Conservation (phyloP, 78 protist species). For the Emiliania huxleyi region DNA sequence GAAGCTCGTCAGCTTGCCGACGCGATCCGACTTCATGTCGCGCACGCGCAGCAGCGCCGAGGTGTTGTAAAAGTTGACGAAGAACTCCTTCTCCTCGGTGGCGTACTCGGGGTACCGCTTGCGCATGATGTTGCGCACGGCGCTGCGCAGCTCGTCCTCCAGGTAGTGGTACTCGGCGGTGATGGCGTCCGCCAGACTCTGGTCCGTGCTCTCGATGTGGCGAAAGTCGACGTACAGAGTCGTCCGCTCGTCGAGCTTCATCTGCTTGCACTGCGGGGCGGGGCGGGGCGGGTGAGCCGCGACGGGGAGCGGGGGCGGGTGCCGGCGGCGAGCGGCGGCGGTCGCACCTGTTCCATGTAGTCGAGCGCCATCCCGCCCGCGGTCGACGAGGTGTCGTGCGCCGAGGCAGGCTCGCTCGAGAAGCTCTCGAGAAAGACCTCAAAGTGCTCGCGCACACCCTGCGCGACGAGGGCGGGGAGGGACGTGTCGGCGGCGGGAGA, state of each 20-base stretch:
- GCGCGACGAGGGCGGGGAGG: no score
- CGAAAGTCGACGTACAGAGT: constrained; percentile 30
- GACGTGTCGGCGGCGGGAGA: no score
- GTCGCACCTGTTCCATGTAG: background rate
- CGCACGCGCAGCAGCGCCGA: background rate
- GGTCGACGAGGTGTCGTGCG: background rate
- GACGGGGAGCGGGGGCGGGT: background rate
- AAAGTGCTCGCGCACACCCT: background rate
- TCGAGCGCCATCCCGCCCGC: background rate
- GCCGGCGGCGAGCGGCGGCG: background rate
- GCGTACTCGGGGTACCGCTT: background rate
- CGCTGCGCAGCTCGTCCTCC: background rate
- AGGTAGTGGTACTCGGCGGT: background rate
- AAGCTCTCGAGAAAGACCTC: background rate
- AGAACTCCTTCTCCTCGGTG: background rate
- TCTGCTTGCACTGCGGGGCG: background rate
- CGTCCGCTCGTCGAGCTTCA: background rate
- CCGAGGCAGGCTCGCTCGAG: background rate
- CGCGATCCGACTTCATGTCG: background rate
- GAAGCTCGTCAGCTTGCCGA: constrained; percentile 48
- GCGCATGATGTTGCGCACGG: background rate
- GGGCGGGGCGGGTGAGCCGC: background rate
- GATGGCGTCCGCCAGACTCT: constrained; percentile 10
- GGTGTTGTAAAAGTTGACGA: background rate
- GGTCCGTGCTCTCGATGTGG: background rate